Conservation (phyloP, 2,329 filamentous ascomycete species). For the Sporothrix protearum region DNA sequence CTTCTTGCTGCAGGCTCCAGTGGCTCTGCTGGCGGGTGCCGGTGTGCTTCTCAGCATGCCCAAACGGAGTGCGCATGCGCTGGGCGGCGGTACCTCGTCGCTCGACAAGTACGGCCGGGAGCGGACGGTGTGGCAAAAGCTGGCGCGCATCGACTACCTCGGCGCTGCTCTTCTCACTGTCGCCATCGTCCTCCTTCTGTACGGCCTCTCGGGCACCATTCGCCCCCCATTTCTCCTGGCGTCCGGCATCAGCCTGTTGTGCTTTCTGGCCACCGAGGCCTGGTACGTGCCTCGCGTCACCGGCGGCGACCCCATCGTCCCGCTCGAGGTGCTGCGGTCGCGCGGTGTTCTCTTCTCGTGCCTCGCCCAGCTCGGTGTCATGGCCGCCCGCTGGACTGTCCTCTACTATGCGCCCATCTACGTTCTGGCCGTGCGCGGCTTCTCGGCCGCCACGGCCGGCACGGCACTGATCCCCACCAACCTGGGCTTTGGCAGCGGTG, state of each 20-base stretch:
- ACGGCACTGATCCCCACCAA: constrained; percentile 79
- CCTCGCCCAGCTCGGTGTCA: constrained; percentile 69
- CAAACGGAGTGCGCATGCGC: constrained; percentile 29
- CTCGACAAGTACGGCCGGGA: constrained; percentile 23
- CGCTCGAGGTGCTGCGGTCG: constrained; percentile 64
- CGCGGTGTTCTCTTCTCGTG: constrained; percentile 70
- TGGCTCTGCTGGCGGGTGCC: constrained; percentile 58
- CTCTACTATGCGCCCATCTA: constrained; percentile 80
- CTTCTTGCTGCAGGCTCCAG: constrained; percentile 68
- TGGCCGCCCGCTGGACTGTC: constrained; percentile 76
- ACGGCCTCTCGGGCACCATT: constrained; percentile 62
- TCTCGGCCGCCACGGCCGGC: constrained; percentile 66
- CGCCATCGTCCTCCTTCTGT: constrained; percentile 69
- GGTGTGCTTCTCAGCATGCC: constrained; percentile 66
- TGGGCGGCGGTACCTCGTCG: not conserved
- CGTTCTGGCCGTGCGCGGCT: constrained; percentile 69
- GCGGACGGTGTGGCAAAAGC: constrained; percentile 48
- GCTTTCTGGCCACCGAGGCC: constrained; percentile 62
- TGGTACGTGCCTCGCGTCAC: constrained; percentile 29
- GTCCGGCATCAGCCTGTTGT: constrained; percentile 49
- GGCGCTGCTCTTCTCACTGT: constrained; percentile 57
- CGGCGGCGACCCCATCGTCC: constrained; percentile 71
- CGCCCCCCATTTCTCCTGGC: constrained; percentile 56
- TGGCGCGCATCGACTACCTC: constrained; percentile 69
- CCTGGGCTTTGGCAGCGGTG: constrained; percentile 70